phyloP scores from a whole-genome alignment of 1,284 basidiomycete genomes.

The Xanthoconium separans region DNA sequence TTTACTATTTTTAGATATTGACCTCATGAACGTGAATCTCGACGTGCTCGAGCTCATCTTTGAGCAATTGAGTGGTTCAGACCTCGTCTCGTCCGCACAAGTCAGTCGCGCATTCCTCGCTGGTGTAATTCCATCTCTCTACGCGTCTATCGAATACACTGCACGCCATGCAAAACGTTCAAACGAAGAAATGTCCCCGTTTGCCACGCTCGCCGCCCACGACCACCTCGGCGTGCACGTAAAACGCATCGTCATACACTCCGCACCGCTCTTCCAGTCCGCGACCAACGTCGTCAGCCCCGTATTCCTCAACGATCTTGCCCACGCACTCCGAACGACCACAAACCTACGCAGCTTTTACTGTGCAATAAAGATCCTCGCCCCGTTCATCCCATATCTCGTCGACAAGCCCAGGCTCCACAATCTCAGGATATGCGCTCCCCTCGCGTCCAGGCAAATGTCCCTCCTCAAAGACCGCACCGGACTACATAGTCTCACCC shows the following conservation, averaged over 20 bases:
- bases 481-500: constrained; percentile 43
- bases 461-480: constrained; percentile 42
- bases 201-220: constrained; percentile 52
- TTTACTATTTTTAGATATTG: not conserved
- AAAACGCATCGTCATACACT: constrained; percentile 56
- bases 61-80: constrained; percentile 46
- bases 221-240: constrained; percentile 56
- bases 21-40: constrained; percentile 50
- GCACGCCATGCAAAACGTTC: constrained; percentile 55
- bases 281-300: constrained; percentile 34
- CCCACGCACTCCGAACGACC: constrained; percentile 46
- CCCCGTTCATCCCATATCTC: constrained; percentile 48
- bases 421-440: constrained; percentile 48
- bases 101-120: constrained; percentile 63
- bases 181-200: constrained; percentile 52
- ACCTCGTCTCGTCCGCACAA: constrained; percentile 57
- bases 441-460: constrained; percentile 49
- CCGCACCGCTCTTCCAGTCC: constrained; percentile 39
- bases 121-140: constrained; percentile 59
- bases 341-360: constrained; percentile 55
- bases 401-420: constrained; percentile 43
- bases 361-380: constrained; percentile 46
- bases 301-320: constrained; percentile 52
- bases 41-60: constrained; percentile 71
- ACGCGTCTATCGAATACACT: constrained; percentile 54